Conservation (phyloP, 345 rosid species). For the Corymbia maculata region DNA sequence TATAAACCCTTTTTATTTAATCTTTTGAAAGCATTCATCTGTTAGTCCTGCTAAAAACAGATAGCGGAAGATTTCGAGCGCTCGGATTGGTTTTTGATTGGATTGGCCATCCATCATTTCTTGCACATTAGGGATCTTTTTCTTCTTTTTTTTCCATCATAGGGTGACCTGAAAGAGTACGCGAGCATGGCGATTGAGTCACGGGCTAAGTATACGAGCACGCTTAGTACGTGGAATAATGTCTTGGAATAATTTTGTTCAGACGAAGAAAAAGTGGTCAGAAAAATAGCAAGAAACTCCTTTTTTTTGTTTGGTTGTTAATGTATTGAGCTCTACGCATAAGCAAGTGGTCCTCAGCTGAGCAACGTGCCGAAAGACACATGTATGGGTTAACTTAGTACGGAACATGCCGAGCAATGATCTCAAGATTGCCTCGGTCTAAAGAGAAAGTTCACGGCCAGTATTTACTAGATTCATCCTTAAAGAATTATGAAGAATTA, state of each 20-base stretch:
- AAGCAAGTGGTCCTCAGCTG: neutral
- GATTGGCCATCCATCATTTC: neutral
- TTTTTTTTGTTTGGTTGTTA: neutral
- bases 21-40: neutral
- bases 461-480: neutral
- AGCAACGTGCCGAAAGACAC: neutral
- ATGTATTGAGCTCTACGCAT: neutral
- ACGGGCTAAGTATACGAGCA: fast-evolving
- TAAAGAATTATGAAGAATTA: neutral
- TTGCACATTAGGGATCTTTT: too few relatives aligned
- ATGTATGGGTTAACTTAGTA: neutral
- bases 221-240: neutral
- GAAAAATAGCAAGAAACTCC: neutral
- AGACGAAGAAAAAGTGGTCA: neutral
- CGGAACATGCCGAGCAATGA: fast-evolving
- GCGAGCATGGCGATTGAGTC: neutral
- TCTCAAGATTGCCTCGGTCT: neutral
- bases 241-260: neutral
- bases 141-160: neutral
- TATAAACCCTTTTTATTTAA: neutral
- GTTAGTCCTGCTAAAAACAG: neutral
- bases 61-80: too few relatives aligned
- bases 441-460: neutral
- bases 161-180: neutral
- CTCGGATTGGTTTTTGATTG: neutral